Percentiles rank a stretch among this genome's conserved stretches.
Evolutionary conservation across 179 eudicot genomes (phyloP).

Genomic region (Spergularia azorica): DNA sequence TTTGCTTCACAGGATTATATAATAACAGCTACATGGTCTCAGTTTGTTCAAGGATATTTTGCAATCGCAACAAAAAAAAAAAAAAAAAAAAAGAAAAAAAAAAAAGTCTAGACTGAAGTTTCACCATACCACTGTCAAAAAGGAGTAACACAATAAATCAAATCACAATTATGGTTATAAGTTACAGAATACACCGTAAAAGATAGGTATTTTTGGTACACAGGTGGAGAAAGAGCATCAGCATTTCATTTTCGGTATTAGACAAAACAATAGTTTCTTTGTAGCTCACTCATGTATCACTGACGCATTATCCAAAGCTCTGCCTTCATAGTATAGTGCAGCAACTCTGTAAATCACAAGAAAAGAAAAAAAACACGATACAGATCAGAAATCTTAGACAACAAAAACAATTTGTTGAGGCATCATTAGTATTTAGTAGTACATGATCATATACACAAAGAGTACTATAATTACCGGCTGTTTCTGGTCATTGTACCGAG

Average conservation of each 20-base stretch:
- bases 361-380: background rate
- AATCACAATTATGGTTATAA: background rate
- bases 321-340: conserved; percentile 25
- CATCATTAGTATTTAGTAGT: background rate
- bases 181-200: background rate
- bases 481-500: conserved; percentile 6
- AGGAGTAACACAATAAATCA: background rate
- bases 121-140: no score
- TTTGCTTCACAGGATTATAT: no score
- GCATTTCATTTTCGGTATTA: background rate
- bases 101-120: no score
- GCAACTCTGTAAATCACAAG: conserved; percentile 31
- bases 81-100: no score
- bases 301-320: conserved; percentile 7
- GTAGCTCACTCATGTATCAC: background rate
- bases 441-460: background rate
- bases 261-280: background rate
- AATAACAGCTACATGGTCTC: no score
- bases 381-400: background rate
- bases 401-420: background rate
- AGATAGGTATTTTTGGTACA: background rate
- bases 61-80: no score
- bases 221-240: background rate
- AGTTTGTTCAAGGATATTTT: no score
- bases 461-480: conserved; percentile 16